A percentile compares a stretch with the other conserved stretches of the same genome.
phyloP scores from a whole-genome alignment of 805 yeast genomes.

The Candida loeiensis region DNA sequence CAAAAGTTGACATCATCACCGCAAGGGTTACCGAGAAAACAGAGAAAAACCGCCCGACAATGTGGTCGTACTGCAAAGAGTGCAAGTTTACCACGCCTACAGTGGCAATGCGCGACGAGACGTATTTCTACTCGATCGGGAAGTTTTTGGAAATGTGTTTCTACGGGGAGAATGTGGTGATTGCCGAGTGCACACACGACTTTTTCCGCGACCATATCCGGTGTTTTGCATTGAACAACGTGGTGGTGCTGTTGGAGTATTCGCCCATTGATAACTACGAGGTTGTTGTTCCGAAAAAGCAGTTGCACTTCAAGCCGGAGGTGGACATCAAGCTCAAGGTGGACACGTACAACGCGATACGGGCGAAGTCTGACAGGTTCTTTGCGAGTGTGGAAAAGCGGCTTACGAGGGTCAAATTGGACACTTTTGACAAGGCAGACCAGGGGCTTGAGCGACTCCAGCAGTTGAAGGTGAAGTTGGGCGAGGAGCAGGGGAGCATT shows the following conservation, averaged over 20 bases:
- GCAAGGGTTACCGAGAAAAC: slow-evolving; percentile 45
- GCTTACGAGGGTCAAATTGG: slow-evolving; percentile 70
- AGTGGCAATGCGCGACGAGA: slow-evolving; percentile 74
- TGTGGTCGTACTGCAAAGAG: slow-evolving; percentile 88
- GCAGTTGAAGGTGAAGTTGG: slow-evolving; percentile 52
- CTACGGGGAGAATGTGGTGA: slow-evolving; percentile 47
- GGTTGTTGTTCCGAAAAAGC: slow-evolving; percentile 71
- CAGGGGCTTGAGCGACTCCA: slow-evolving; percentile 60
- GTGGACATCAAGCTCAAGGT: slow-evolving; percentile 66
- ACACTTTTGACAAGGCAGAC: slow-evolving; percentile 65
- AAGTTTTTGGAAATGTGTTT: slow-evolving; percentile 84
- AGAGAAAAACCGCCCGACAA: slow-evolving; percentile 55
- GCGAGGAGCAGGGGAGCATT: slow-evolving; percentile 48
- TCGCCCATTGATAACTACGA: slow-evolving; percentile 73
- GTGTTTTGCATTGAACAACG: slow-evolving; percentile 76
- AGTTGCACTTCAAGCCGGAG: slow-evolving; percentile 67
- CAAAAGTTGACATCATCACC: slow-evolving; percentile 72
- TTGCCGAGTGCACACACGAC: slow-evolving; percentile 68
- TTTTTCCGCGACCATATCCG: slow-evolving; percentile 77
- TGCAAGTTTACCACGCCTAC: slow-evolving; percentile 77
- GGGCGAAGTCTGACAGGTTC: slow-evolving; percentile 52
- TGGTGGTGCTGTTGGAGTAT: slow-evolving; percentile 77
- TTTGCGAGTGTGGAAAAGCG: slow-evolving; percentile 72
- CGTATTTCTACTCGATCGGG: slow-evolving; percentile 91
- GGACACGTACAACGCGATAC: slow-evolving; percentile 54